phyloP scores from a whole-genome alignment of 208 protist species.

The Trypanosoma boissoni region DNA sequence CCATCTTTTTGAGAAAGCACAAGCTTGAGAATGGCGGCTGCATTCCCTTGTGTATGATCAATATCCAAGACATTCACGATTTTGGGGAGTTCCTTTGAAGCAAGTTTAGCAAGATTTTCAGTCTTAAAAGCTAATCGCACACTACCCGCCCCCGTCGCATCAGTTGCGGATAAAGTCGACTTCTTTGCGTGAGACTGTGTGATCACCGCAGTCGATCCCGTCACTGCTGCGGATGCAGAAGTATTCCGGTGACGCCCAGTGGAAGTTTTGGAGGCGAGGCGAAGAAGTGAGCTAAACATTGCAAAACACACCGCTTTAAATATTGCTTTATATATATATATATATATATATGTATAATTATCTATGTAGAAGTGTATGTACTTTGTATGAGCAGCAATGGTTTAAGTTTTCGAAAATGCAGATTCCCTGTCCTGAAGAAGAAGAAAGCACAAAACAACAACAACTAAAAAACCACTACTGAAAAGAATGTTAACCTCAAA shows the following conservation, averaged over 20 bases:
- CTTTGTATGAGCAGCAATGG: background rate
- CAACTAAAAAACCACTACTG: background rate
- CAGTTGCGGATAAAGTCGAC: background rate
- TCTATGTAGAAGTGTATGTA: background rate
- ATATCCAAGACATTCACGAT: slow-evolving; percentile 22
- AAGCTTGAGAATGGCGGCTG: slow-evolving; percentile 9
- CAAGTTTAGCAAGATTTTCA: slow-evolving; percentile 2
- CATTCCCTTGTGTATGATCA: slow-evolving; percentile 10
- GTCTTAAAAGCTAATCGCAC: slow-evolving; percentile 14
- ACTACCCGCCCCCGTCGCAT: background rate
- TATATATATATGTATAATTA: background rate
- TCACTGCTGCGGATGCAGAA: background rate
- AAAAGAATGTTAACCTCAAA: no score
- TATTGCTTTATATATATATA: background rate
- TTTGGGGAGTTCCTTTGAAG: slow-evolving; percentile 16
- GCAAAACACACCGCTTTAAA: background rate
- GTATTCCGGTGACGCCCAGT: background rate
- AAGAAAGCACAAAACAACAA: background rate
- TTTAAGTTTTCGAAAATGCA: no score
- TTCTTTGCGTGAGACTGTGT: slow-evolving; percentile 3
- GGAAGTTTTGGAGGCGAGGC: background rate
- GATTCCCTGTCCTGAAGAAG: no score
- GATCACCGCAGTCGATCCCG: slow-evolving; percentile 10
- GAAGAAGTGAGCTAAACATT: background rate
- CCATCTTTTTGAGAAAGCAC: slow-evolving; percentile 2